A percentile compares a stretch with the other conserved stretches of the same genome.
Conservation (phyloP, 2,329 filamentous ascomycete species). For the Epichloe brachyelytri region DNA sequence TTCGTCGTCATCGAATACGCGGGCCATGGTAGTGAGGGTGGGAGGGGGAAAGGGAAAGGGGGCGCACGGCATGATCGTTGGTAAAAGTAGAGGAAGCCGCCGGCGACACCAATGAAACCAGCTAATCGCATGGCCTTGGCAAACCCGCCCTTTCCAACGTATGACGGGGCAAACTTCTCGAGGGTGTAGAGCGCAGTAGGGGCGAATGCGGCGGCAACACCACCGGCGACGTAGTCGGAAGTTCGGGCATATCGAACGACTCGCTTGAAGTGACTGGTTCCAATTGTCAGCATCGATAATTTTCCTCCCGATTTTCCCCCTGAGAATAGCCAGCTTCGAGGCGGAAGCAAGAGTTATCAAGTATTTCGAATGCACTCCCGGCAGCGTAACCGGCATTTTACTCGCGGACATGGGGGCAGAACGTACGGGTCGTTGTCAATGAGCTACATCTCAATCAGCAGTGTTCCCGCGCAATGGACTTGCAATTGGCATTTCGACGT, state of each 20-base stretch:
- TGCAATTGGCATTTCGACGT: constrained; percentile 25
- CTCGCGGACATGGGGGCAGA: not conserved
- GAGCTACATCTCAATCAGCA: constrained; percentile 47
- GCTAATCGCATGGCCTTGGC: constrained; percentile 70
- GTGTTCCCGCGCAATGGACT: constrained; percentile 9
- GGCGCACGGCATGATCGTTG: constrained; percentile 67
- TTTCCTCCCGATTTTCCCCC: not conserved
- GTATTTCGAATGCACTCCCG: too few species aligned
- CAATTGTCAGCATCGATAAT: constrained; percentile 14
- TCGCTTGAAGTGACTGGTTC: constrained; percentile 69
- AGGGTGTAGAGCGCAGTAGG: constrained; percentile 64
- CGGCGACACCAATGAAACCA: constrained; percentile 57
- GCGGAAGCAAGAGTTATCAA: too few species aligned
- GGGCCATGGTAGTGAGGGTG: not conserved
- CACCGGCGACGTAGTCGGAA: constrained; percentile 67
- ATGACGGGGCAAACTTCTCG: constrained; percentile 76
- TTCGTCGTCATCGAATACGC: not conserved
- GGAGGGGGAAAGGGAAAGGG: not conserved
- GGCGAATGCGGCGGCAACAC: constrained; percentile 53
- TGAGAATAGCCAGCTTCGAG: not conserved
- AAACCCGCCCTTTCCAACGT: constrained; percentile 73
- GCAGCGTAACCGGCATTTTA: too few species aligned
- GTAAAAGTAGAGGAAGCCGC: constrained; percentile 78
- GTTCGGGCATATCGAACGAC: constrained; percentile 77
- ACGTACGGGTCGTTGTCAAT: constrained; percentile 96